Evolutionary conservation across 306 rosid genomes (phyloP).

Genomic region (Cicer yamashitae): DNA sequence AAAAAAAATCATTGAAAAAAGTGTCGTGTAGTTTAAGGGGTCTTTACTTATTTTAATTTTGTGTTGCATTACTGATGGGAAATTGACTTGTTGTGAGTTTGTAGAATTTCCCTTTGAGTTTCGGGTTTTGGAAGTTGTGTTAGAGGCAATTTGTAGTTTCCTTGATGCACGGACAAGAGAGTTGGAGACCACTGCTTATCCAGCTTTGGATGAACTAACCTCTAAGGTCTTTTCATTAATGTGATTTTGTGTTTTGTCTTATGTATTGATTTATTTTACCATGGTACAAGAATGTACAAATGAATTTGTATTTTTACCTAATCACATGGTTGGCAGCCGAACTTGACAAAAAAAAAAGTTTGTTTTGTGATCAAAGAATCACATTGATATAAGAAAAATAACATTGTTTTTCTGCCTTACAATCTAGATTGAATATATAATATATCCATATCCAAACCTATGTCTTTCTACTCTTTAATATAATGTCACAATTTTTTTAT

Average conservation of each 20-base stretch:
- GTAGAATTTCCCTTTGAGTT: conserved; percentile 87
- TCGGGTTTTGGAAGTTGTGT: conserved; percentile 71
- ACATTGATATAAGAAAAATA: background rate
- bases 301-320: background rate
- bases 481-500: conserved; percentile 5
- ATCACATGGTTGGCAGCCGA: conserved; percentile 1
- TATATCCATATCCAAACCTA: background rate
- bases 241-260: conserved; percentile 2
- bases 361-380: conserved; percentile 1
- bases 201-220: conserved; percentile 83
- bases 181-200: conserved; percentile 71
- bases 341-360: background rate
- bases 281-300: background rate
- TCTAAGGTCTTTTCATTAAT: conserved; percentile 58
- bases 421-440: background rate
- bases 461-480: too few species aligned
- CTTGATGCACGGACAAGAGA: conserved; percentile 76
- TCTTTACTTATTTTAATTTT: background rate
- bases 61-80: conserved; percentile 26
- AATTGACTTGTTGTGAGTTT: conserved; percentile 22
- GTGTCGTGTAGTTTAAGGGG: background rate
- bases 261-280: background rate
- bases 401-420: background rate
- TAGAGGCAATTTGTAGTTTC: conserved; percentile 75
- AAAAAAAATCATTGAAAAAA: background rate